Percentiles rank a stretch among this genome's conserved stretches.
Evolutionary conservation across 495 filamentous ascomycete genomes (phyloP).

Genomic region (Neurospora sublineolata): DNA sequence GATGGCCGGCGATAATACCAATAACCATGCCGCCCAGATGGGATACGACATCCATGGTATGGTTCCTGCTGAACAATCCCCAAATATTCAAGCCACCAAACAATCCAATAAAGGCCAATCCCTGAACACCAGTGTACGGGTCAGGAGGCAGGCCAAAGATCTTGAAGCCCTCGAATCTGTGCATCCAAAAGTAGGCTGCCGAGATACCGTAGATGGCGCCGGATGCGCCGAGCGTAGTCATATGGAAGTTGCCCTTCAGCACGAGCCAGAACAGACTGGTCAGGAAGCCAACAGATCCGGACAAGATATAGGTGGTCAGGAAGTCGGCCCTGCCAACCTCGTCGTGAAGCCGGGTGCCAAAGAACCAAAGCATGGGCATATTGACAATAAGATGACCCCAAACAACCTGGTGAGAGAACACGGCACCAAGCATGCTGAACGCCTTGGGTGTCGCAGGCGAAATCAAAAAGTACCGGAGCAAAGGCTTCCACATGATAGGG

Average conservation of each 20-base stretch:
- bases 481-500: slow-evolving; percentile 55
- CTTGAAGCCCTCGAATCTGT: slow-evolving; percentile 41
- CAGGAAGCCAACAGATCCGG: slow-evolving; percentile 56
- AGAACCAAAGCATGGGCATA: slow-evolving; percentile 46
- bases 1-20: slow-evolving; percentile 33
- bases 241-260: slow-evolving; percentile 25
- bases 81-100: slow-evolving; percentile 37
- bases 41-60: slow-evolving; percentile 52
- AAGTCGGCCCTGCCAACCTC: slow-evolving; percentile 79
- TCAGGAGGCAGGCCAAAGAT: slow-evolving; percentile 41
- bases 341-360: slow-evolving; percentile 56
- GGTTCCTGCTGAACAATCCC: slow-evolving; percentile 23
- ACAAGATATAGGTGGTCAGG: slow-evolving; percentile 61
- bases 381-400: slow-evolving; percentile 55
- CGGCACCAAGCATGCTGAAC: slow-evolving; percentile 52
- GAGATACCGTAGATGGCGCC: slow-evolving; percentile 59
- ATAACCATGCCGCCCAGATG: slow-evolving; percentile 57
- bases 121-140: slow-evolving; percentile 39
- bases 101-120: slow-evolving; percentile 35
- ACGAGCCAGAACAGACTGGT: slow-evolving; percentile 49
- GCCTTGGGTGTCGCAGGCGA: slow-evolving; percentile 57
- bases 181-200: slow-evolving; percentile 56
- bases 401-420: slow-evolving; percentile 67
- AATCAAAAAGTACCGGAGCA: slow-evolving; percentile 71
- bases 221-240: slow-evolving; percentile 57